Percentiles rank a stretch among this genome's conserved stretches.
These are phyloP conservation scores for Hypseocharis bilobata DNA, from an alignment of 441 rosid genomes.

Conservation along the genomic window DNA sequence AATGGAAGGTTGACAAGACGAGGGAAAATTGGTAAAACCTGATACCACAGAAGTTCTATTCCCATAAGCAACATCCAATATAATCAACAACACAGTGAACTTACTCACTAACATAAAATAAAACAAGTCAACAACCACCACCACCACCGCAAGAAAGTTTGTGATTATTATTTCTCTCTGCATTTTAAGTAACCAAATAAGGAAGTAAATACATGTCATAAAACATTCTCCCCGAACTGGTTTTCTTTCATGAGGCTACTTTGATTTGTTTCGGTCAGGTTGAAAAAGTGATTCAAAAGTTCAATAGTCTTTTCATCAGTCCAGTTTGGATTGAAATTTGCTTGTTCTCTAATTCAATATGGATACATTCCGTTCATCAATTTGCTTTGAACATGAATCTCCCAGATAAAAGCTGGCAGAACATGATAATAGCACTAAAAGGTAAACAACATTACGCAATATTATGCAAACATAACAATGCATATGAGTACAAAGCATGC, in stretches of 20 bases:
- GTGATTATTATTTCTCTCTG: not conserved
- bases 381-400: not conserved
- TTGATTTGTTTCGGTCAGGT: not conserved
- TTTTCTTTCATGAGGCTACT: not conserved
- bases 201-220: not conserved
- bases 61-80: slow-evolving; percentile 7
- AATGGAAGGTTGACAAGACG: slow-evolving; percentile 80
- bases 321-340: not conserved
- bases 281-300: not conserved
- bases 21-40: slow-evolving; percentile 96
- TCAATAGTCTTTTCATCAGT: not conserved
- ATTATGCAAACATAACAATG: too few relatives aligned
- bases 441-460: not conserved
- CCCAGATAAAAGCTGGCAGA: not conserved
- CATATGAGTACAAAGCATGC: not conserved
- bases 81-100: not conserved
- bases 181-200: too few relatives aligned
- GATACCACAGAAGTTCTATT: slow-evolving; percentile 20
- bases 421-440: not conserved
- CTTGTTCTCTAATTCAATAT: slow-evolving; percentile 2
- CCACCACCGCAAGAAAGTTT: not conserved
- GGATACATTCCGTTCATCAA: not conserved
- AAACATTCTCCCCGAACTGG: not conserved
- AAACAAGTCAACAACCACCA: too few relatives aligned
- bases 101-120: not conserved